Percentiles rank a stretch among this genome's conserved stretches.
Evolutionary conservation across 352 stramenopile species (phyloP).

Genomic region (Thalassiosira livingstoniorum): DNA sequence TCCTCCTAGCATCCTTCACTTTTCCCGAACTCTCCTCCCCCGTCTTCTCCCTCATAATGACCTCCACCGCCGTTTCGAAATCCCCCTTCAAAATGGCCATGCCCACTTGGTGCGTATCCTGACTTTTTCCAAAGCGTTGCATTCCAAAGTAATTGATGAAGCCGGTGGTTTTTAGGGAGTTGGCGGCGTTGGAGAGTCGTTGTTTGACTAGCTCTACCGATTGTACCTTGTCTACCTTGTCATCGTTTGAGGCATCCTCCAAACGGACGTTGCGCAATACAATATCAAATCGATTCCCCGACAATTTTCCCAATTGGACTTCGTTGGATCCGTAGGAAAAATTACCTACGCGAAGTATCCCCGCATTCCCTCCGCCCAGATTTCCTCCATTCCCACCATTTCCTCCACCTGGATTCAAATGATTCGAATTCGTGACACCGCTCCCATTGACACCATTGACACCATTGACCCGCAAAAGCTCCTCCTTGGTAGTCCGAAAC

Average conservation of each 20-base stretch:
- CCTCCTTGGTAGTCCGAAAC: conserved; percentile 82
- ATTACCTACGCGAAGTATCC: conserved; percentile 93
- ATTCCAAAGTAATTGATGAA: conserved; percentile 99
- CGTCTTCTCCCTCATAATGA: conserved; percentile 89
- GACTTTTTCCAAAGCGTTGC: conserved; percentile 93
- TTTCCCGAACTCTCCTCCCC: conserved; percentile 55
- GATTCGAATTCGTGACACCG: too few species aligned
- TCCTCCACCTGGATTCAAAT: conserved; percentile 60
- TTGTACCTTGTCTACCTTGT: conserved; percentile 12
- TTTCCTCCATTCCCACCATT: conserved; percentile 69
- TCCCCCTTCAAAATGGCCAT: conserved; percentile 93
- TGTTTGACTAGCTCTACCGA: conserved; percentile 40
- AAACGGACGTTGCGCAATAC: conserved; percentile 92
- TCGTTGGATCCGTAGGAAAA: conserved; percentile 90
- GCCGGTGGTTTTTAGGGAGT: conserved; percentile 79
- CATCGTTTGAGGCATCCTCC: conserved; percentile 68
- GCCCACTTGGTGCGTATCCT: conserved; percentile 91
- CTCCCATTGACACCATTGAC: conserved; percentile 25
- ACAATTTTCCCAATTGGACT: conserved; percentile 92
- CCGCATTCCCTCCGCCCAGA: too few species aligned
- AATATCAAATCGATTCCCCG: conserved; percentile 95
- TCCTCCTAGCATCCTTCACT: conserved; percentile 56
- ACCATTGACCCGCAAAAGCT: conserved; percentile 87
- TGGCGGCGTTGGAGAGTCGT: conserved; percentile 61
- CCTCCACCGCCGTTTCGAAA: conserved; percentile 90